These are phyloP conservation scores for Xylariomycetidae sp. DNA, from an alignment of 2,329 filamentous ascomycete species.

Conservation along the genomic window DNA sequence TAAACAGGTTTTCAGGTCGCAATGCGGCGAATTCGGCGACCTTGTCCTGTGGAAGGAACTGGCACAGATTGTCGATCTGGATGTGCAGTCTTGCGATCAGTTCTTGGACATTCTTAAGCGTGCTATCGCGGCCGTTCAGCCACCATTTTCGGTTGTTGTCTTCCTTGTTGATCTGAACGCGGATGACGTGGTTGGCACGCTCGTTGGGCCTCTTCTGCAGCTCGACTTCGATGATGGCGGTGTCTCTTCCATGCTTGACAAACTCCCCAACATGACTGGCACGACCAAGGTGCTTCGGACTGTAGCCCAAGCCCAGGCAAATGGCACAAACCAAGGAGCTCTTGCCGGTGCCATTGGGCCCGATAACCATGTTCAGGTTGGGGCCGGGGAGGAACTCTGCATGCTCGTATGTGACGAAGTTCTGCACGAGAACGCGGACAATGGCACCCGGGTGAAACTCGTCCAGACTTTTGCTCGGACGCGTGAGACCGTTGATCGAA, in stretches of 20 bases:
- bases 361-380: slow-evolving; percentile 96
- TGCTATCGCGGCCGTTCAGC: slow-evolving; percentile 60
- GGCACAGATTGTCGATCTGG: slow-evolving; percentile 95
- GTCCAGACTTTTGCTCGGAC: slow-evolving; percentile 1
- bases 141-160: slow-evolving; percentile 77
- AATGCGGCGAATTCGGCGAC: slow-evolving; percentile 90
- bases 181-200: slow-evolving; percentile 64
- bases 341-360: slow-evolving; percentile 97
- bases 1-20: slow-evolving; percentile 72
- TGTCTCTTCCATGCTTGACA: slow-evolving; percentile 78
- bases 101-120: slow-evolving; percentile 58
- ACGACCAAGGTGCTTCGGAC: slow-evolving; percentile 74
- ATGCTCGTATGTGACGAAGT: slow-evolving; percentile 93
- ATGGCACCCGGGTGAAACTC: slow-evolving; percentile 73
- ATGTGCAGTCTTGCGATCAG: slow-evolving; percentile 72
- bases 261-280: slow-evolving; percentile 83
- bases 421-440: slow-evolving; percentile 73
- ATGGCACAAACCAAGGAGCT: slow-evolving; percentile 97
- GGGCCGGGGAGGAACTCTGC: slow-evolving; percentile 90
- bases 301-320: slow-evolving; percentile 84
- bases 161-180: slow-evolving; percentile 71
- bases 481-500: slow-evolving; percentile 6
- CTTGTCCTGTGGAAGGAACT: slow-evolving; percentile 93
- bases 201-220: slow-evolving; percentile 60
- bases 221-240: slow-evolving; percentile 85